phyloP scores from a whole-genome alignment of 1,284 basidiomycete genomes.

The Microbotryum intermedium region DNA sequence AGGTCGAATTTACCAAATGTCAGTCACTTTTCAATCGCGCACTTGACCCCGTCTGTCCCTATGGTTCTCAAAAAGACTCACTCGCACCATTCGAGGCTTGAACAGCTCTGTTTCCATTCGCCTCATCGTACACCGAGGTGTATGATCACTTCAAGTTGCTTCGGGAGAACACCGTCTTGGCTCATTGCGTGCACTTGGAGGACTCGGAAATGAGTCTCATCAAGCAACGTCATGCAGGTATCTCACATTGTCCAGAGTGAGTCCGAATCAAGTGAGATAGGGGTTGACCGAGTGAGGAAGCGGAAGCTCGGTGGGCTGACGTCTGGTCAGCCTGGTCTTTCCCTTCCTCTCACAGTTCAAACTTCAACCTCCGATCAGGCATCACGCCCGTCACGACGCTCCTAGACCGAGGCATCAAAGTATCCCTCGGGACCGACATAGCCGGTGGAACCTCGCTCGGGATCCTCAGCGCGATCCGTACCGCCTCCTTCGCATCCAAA shows the following conservation, averaged over 20 bases:
- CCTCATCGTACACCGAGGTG: slow-evolving; percentile 45
- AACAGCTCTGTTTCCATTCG: slow-evolving; percentile 34
- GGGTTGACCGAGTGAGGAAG: neutral
- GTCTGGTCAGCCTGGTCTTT: neutral
- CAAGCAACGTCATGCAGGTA: slow-evolving; percentile 56
- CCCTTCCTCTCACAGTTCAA: slow-evolving; percentile 40
- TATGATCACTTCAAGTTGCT: slow-evolving; percentile 76
- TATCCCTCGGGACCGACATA: slow-evolving; percentile 33
- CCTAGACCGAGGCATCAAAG: slow-evolving; percentile 74
- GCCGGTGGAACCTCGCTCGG: slow-evolving; percentile 47
- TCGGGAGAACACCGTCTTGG: slow-evolving; percentile 70
- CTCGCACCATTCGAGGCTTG: neutral
- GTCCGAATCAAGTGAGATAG: neutral
- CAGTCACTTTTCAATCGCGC: neutral
- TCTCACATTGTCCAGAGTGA: slow-evolving; percentile 87
- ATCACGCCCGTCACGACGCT: slow-evolving; percentile 67
- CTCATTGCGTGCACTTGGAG: slow-evolving; percentile 77
- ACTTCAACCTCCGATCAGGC: slow-evolving; percentile 81
- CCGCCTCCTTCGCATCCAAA: slow-evolving; percentile 27
- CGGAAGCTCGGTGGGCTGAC: neutral
- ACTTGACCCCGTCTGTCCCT: neutral
- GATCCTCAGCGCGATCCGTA: slow-evolving; percentile 61
- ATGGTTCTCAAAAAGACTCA: neutral
- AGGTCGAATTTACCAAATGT: slow-evolving; percentile 49
- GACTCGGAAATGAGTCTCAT: slow-evolving; percentile 64